phyloP scores from a whole-genome alignment of 768 basidiomycete genomes.

The Russula sp. region DNA sequence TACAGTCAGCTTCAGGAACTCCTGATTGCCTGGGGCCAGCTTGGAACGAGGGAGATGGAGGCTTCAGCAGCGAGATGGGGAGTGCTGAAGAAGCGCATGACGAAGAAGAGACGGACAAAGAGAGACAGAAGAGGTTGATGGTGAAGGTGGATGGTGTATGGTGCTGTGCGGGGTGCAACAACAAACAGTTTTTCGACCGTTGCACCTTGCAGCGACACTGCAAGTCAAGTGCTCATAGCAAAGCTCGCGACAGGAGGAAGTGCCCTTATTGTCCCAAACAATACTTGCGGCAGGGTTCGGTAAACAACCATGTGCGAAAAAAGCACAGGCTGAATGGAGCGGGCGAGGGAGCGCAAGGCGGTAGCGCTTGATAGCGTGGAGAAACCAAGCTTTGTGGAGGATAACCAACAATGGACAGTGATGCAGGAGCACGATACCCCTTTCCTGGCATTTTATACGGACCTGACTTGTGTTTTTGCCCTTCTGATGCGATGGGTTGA shows the following conservation, averaged over 20 bases:
- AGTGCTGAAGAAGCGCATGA: not conserved
- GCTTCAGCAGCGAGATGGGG: not conserved
- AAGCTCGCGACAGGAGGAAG: not conserved
- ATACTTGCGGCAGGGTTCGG: not conserved
- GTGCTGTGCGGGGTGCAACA: not conserved
- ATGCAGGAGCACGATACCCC: too few species aligned
- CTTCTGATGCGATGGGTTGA: too few species aligned
- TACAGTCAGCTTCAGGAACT: not conserved
- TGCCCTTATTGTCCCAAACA: not conserved
- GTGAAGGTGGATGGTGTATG: accelerated
- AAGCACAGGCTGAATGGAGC: not conserved
- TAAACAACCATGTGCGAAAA: not conserved
- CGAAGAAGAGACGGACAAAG: not conserved
- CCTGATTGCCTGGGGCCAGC: not conserved
- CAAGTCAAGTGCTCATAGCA: not conserved
- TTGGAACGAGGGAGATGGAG: not conserved
- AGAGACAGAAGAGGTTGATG: not conserved
- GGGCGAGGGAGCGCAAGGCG: not conserved
- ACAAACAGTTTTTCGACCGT: not conserved
- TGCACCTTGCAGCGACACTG: not conserved
- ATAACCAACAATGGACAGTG: too few species aligned
- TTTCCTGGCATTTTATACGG: too few species aligned
- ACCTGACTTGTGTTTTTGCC: not conserved
- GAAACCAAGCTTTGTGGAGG: too few species aligned
- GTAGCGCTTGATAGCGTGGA: too few species aligned